phyloP scores from a whole-genome alignment of 2,329 filamentous ascomycete species.

The Aspergillaceae sp. region DNA sequence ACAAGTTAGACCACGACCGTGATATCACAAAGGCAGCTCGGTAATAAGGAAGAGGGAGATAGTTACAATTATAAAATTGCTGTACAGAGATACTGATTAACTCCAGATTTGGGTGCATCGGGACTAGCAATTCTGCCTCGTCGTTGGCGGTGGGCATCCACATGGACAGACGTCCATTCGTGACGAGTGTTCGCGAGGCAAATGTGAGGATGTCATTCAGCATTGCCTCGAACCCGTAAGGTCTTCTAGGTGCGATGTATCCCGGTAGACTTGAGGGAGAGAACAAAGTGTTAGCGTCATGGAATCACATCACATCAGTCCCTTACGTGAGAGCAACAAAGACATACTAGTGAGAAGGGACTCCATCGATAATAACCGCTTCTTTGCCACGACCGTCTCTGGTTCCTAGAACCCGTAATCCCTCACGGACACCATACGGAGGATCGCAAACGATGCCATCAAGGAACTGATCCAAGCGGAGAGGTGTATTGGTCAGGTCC shows the following conservation, averaged over 20 bases:
- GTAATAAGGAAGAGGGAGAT: background rate
- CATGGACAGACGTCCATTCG: slow-evolving; percentile 72
- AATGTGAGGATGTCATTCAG: slow-evolving; percentile 84
- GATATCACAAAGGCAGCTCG: too few relatives aligned
- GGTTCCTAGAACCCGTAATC: slow-evolving; percentile 74
- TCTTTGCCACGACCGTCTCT: slow-evolving; percentile 50
- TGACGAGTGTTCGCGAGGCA: slow-evolving; percentile 65
- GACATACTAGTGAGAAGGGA: slow-evolving; percentile 58
- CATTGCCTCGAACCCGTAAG: slow-evolving; percentile 87
- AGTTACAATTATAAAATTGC: slow-evolving; percentile 74
- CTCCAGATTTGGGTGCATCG: slow-evolving; percentile 65
- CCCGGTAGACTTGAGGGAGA: slow-evolving; percentile 43
- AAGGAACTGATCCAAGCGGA: slow-evolving; percentile 55
- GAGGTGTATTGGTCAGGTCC: slow-evolving; percentile 79
- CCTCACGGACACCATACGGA: slow-evolving; percentile 90
- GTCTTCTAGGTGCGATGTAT: slow-evolving; percentile 80
- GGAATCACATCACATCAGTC: too few relatives aligned
- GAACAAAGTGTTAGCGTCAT: too few relatives aligned
- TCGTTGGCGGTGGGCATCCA: slow-evolving; percentile 95
- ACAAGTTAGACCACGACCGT: background rate
- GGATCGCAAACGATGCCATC: slow-evolving; percentile 94
- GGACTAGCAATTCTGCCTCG: slow-evolving; percentile 66
- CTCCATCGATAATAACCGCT: slow-evolving; percentile 59
- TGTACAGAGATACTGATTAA: slow-evolving; percentile 72
- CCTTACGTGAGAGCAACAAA: background rate